Conservation (phyloP, 345 rosid genomes). For the Syzygium aromaticum region DNA sequence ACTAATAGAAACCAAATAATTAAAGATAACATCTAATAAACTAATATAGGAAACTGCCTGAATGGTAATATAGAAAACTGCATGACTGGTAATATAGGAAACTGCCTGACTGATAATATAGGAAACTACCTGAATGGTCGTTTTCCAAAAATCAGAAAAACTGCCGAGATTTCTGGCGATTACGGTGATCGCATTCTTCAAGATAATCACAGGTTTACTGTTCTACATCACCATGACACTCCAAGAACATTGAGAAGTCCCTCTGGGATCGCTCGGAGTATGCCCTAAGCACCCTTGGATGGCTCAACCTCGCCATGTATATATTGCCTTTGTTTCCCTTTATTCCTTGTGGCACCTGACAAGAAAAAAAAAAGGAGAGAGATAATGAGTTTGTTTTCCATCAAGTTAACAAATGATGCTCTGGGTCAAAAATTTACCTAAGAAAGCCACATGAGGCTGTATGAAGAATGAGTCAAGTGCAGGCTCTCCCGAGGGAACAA, state of each 20-base stretch:
- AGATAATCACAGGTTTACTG: no score
- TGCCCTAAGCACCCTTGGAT: slow-evolving; percentile 16
- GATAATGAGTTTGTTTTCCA: not conserved
- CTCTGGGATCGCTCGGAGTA: slow-evolving; percentile 27
- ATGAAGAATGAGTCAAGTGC: slow-evolving; percentile 37
- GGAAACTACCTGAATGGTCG: no score
- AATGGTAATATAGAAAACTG: no score
- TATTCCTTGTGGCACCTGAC: slow-evolving; percentile 37
- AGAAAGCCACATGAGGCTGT: slow-evolving; percentile 25
- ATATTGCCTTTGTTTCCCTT: slow-evolving; percentile 32
- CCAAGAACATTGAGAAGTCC: slow-evolving; percentile 39
- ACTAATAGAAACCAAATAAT: no score
- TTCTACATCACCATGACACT: slow-evolving; percentile 25
- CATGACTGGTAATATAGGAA: no score
- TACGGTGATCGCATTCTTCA: no score
- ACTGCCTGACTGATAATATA: no score
- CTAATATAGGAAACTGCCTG: no score
- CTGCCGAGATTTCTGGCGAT: no score
- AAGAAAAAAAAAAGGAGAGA: slow-evolving; percentile 2
- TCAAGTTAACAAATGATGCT: not conserved
- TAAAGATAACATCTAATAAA: no score
- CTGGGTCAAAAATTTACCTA: slow-evolving; percentile 4
- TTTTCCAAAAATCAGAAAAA: no score
- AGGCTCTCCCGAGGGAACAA: slow-evolving; percentile 27
- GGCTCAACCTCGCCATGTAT: slow-evolving; percentile 8